phyloP scores from a whole-genome alignment of 129 eudicot genomes.

The Chrysanthemum lavandulifolium region DNA sequence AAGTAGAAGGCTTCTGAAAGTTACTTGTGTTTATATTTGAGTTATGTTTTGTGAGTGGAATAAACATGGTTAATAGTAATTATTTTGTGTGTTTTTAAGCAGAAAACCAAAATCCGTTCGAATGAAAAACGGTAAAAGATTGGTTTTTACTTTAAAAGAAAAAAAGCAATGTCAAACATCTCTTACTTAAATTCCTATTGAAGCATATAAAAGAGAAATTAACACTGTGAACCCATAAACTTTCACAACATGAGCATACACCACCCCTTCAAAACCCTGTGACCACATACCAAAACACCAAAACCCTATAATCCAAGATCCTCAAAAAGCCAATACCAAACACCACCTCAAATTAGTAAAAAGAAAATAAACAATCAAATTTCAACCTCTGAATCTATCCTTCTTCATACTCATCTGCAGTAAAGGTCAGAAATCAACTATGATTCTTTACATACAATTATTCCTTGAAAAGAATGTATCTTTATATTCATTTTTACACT shows the following conservation, averaged over 20 bases:
- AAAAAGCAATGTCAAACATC: too few species aligned
- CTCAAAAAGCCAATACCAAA: conserved; percentile 18
- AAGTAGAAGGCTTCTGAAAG: too few species aligned
- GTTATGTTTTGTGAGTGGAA: too few species aligned
- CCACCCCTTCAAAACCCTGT: conserved; percentile 24
- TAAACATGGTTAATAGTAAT: too few species aligned
- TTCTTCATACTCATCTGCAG: background rate
- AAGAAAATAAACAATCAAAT: background rate
- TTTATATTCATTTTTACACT: background rate
- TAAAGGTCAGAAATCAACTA: conserved; percentile 24
- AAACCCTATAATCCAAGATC: conserved; percentile 26
- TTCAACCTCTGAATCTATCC: conserved; percentile 17
- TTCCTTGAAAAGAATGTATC: conserved; percentile 11
- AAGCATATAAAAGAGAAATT: background rate
- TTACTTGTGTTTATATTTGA: too few species aligned
- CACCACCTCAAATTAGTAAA: background rate
- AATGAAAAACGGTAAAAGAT: too few species aligned
- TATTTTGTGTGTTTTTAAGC: too few species aligned
- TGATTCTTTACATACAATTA: background rate
- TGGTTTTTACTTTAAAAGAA: too few species aligned
- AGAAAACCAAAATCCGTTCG: too few species aligned
- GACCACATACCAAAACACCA: background rate
- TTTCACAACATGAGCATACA: conserved; percentile 10
- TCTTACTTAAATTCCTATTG: too few species aligned
- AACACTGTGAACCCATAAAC: background rate